Evolutionary conservation across 2,329 filamentous ascomycete species (phyloP), one percentile per base, ranked within the genome.

Genomic region (Scytalidium lignicola): DNA sequence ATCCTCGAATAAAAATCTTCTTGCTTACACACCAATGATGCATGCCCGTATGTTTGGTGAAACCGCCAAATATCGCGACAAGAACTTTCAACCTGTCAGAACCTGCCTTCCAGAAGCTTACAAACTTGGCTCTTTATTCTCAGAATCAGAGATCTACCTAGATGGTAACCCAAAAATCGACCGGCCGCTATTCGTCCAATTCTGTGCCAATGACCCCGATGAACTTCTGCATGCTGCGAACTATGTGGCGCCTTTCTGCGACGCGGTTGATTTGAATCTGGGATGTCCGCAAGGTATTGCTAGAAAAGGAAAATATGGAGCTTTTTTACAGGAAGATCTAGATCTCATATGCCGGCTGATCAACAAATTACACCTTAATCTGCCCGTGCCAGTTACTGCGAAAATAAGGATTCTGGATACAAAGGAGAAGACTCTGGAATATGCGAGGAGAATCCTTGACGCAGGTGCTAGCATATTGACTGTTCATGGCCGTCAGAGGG

Each of bases 281-380:
- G 93, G 93, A 7, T 99, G 93, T 69, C 93, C 93, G 1, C 93
- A 99, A 65, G 92, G 92, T 1, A 99, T 99, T 58, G 93, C 93
- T 28, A 82, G 82, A 65, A 88, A 87, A 65, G 93, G 93, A 8
- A 85, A 88, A 65, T 99, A 99, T 62, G 93, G 93, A 19, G 86
- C 92, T 1, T 99, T 97, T 62, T 68, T 99, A 58, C 93, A 99
- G 68, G 93, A 99, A 66, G 87, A 97, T 61, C 90, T 90, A 74
- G 81, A 84, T 19, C 72, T 95, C 48, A 87, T 99, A 50, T 86
- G 85, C 62, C 75, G 75, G n/a, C 74, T 99, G 63, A 89, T 99
- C 62, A 85, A 85, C 59, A 89, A 74, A n/a, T 73, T 97, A 42
- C 88, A 96, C 64, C 78, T 78, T 39, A 79, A 90, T 49, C 76